Evolutionary conservation across 371 early-diverging fungal species (phyloP).

Genomic region (Dinochytrium kinnereticum): DNA sequence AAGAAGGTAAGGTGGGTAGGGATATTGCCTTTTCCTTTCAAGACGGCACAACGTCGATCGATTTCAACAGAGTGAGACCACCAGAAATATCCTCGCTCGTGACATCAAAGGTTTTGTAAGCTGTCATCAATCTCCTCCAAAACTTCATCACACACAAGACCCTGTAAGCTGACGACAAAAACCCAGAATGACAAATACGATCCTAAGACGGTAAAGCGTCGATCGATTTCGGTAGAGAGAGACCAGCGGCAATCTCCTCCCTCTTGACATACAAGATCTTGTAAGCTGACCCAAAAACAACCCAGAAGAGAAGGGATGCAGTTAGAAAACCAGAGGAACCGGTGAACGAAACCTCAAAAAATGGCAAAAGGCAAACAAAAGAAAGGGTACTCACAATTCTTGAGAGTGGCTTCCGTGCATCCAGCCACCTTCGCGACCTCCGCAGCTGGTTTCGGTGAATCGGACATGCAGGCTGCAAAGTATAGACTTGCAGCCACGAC

Average conservation of each 20-base stretch:
- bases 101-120: no score
- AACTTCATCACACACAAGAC: no score
- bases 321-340: slow-evolving; percentile 1
- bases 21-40: no score
- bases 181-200: no score
- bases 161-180: no score
- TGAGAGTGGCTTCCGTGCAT: slow-evolving; percentile 90
- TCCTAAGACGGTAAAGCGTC: slow-evolving; percentile 31
- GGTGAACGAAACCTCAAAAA: no score
- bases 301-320: neutral
- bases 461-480: slow-evolving; percentile 76
- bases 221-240: slow-evolving; percentile 26
- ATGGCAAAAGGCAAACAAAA: no score
- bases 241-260: slow-evolving; percentile 23
- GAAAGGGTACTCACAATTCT: slow-evolving; percentile 49
- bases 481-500: slow-evolving; percentile 93
- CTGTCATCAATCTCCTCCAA: no score
- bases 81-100: no score
- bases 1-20: no score
- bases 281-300: slow-evolving; percentile 36
- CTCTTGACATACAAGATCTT: slow-evolving; percentile 40
- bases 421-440: slow-evolving; percentile 85
- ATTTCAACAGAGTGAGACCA: no score
- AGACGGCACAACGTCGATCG: no score
- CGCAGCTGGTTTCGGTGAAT: slow-evolving; percentile 66